phyloP scores from a whole-genome alignment of 2,329 filamentous ascomycete genomes.

The Trichoderma atrobrunneum region DNA sequence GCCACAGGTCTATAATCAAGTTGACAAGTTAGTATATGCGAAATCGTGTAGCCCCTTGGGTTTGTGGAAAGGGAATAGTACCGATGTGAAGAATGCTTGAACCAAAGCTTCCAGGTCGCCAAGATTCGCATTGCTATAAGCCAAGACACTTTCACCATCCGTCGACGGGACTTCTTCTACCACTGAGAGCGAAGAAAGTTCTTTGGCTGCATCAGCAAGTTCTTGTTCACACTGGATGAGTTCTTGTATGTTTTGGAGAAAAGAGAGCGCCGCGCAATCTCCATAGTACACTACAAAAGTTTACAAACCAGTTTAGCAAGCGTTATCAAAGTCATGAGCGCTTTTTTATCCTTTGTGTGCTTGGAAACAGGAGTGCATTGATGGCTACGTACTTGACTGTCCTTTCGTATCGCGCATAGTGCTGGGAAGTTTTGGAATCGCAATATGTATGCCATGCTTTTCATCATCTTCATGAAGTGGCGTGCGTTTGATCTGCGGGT shows the following conservation, averaged over 20 bases:
- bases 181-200: not conserved
- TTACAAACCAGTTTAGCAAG: not conserved
- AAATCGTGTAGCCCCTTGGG: no score
- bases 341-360: not conserved
- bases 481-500: not conserved
- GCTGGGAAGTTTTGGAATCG: not conserved
- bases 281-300: not conserved
- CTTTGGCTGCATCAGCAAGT: not conserved
- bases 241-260: constrained; percentile 2
- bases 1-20: not conserved
- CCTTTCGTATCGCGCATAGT: constrained; percentile 4
- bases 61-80: not conserved
- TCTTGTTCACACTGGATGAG: not conserved
- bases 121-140: not conserved
- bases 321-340: not conserved
- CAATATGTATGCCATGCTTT: not conserved
- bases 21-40: not conserved
- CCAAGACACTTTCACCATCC: not conserved
- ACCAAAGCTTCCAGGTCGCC: not conserved
- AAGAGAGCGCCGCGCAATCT: constrained; percentile 4
- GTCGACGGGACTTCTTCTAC: not conserved
- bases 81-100: not conserved
- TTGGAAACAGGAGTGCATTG: not conserved
- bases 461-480: not conserved
- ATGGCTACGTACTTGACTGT: not conserved